A percentile compares a stretch with the other conserved stretches of the same genome.
Evolutionary conservation across 108 stramenopile genomes (phyloP).

Genomic region (Nannochloropsis granulata): DNA sequence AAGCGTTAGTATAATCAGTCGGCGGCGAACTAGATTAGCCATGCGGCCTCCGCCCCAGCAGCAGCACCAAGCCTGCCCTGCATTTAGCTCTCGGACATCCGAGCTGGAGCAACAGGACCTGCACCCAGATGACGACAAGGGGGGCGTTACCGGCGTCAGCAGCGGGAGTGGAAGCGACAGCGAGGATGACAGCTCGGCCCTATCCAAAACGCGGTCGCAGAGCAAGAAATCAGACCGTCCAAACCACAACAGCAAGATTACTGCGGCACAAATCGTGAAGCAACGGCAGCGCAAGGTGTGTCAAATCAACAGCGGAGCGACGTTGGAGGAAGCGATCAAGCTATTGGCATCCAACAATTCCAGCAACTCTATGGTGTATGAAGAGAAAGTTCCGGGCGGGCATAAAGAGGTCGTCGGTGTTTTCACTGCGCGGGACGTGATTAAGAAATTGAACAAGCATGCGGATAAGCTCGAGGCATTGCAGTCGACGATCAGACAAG

Average conservation of each 20-base stretch:
- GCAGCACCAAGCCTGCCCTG: not conserved
- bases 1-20: not conserved
- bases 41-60: not conserved
- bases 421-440: slow-evolving; percentile 24
- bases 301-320: not conserved
- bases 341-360: not conserved
- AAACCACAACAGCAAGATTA: not conserved
- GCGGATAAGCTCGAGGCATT: slow-evolving; percentile 17
- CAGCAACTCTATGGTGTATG: not conserved
- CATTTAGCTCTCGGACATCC: not conserved
- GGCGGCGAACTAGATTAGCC: not conserved
- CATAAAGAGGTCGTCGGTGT: slow-evolving; percentile 17
- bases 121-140: not conserved
- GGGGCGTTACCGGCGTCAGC: not conserved
- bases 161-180: not conserved
- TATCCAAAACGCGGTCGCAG: not conserved
- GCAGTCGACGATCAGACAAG: slow-evolving; percentile 1
- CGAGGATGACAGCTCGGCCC: not conserved
- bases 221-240: not conserved
- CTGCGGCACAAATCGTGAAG: not conserved
- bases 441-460: slow-evolving; percentile 9
- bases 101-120: not conserved
- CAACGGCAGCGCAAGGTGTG: not conserved
- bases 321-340: not conserved
- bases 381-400: not conserved